Percentiles rank a stretch among this genome's conserved stretches.
These are phyloP conservation scores for Nectriaceae sp. DNA, from an alignment of 2,329 filamentous ascomycete species.

Conservation along the genomic window DNA sequence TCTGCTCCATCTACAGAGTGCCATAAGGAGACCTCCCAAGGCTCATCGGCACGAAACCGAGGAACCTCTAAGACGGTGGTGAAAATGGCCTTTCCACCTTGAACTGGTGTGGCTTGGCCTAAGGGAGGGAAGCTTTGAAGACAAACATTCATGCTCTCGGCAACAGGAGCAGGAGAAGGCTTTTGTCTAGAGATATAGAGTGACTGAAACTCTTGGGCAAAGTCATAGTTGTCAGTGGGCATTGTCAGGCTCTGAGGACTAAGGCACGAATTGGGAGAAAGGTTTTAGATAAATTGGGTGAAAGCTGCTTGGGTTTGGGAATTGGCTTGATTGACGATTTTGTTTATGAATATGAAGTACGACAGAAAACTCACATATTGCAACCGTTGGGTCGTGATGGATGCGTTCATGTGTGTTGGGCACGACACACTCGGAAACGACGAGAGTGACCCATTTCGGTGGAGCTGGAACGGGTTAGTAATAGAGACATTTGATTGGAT, in stretches of 20 bases:
- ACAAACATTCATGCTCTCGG: slow-evolving; percentile 37
- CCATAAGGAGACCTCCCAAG: slow-evolving; percentile 78
- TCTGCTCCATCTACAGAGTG: slow-evolving; percentile 58
- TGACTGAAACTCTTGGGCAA: slow-evolving; percentile 39
- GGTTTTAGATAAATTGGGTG: no score
- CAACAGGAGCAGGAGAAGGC: slow-evolving; percentile 24
- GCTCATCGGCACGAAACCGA: slow-evolving; percentile 50
- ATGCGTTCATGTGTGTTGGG: no score
- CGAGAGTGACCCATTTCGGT: slow-evolving; percentile 15
- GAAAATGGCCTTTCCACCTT: slow-evolving; percentile 54
- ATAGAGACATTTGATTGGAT: slow-evolving; percentile 39
- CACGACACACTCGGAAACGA: neutral
- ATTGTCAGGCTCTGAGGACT: slow-evolving; percentile 20
- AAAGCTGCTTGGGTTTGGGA: neutral
- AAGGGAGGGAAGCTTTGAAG: slow-evolving; percentile 67
- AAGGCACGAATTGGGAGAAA: neutral
- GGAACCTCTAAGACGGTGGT: slow-evolving; percentile 71
- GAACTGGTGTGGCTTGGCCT: slow-evolving; percentile 69
- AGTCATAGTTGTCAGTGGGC: slow-evolving; percentile 33
- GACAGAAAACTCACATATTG: neutral
- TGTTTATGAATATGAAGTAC: neutral
- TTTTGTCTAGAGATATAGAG: slow-evolving; percentile 42
- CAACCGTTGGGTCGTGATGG: neutral
- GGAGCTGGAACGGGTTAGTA: slow-evolving; percentile 30
- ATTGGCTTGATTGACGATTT: neutral